A percentile compares a stretch with the other conserved stretches of the same genome.
phyloP scores from a whole-genome alignment of 345 rosid species.

The Brassica juncea region DNA sequence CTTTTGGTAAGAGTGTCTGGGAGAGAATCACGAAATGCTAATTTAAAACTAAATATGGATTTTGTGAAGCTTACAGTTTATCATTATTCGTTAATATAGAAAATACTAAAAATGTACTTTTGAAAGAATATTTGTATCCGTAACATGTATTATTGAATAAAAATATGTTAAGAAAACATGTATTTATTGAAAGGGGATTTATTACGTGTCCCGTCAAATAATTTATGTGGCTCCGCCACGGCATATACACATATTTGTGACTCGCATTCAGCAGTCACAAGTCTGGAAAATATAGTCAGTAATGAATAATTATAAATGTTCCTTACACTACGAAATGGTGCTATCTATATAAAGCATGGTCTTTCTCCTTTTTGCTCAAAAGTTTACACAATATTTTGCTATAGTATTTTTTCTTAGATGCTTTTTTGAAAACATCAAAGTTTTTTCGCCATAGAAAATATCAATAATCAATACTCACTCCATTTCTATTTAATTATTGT shows the following conservation, averaged over 20 bases:
- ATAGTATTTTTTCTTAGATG: no score
- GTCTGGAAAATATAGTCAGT: neutral
- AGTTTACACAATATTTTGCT: no score
- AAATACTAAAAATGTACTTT: no score
- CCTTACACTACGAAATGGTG: neutral
- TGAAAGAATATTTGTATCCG: neutral
- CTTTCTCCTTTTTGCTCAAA: no score
- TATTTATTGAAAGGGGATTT: neutral
- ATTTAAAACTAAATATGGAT: no score
- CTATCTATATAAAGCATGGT: neutral
- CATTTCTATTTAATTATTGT: no score
- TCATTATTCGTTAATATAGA: no score
- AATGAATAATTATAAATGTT: neutral
- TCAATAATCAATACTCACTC: neutral
- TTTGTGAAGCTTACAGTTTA: no score
- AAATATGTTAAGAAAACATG: neutral
- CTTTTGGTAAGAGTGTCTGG: no score
- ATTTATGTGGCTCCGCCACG: neutral
- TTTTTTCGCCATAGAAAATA: no score
- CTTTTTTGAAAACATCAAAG: no score
- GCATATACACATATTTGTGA: neutral
- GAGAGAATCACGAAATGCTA: no score
- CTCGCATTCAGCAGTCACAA: neutral
- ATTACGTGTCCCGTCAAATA: neutral
- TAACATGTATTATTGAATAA: neutral